Evolutionary conservation across 306 rosid species (phyloP), one percentile per base, ranked within the genome.

Genomic region (Trifolium dubium): DNA sequence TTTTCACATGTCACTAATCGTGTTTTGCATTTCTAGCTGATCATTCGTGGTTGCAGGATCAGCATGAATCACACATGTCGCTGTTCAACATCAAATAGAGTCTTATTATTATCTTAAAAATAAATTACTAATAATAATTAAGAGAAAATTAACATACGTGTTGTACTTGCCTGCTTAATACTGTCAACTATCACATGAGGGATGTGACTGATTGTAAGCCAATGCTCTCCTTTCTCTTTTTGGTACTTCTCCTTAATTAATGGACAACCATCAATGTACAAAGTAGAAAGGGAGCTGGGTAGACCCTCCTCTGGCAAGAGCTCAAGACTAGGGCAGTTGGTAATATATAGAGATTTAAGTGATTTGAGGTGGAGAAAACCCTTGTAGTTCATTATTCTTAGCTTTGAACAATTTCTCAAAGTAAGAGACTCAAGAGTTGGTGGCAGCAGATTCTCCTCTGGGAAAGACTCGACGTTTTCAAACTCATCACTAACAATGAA

Each of bases 131-230:
- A 4, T 12, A 12, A 23, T 23, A 23, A 23, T 23, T 47, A 13
- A 14, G 9, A 47, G 40, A 47, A 47, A 14, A 14, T 44, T 2
- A 44, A 12, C 50, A 12, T 12, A n/a, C n/a, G 15, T 5, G 50
- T 44, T 12, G 6, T 44, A 46, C n/a, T 46, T 13, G 13, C n/a
- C 53, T 13, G n/a, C 8, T 46, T 2, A 46, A 13, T 46, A 0
- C n/a, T n/a, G n/a, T n/a, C n/a, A n/a, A n/a, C n/a, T 0, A 0
- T n/a, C 28, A 35, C 54, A 9, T 4, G 0, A 13, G 51, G 50
- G 50, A 80, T 60, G 72, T 73, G 72, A 35, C 18, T 3, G 40
- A 80, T 74, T 69, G 75, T 31, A 40, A 19, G 80, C 46, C 76
- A 68, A 40, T 29, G 54, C 28, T 63, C 58, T 47, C 78, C 72